Conservation (phyloP, 1,139 yeast species). For the Debaryomyces subglobosus region DNA sequence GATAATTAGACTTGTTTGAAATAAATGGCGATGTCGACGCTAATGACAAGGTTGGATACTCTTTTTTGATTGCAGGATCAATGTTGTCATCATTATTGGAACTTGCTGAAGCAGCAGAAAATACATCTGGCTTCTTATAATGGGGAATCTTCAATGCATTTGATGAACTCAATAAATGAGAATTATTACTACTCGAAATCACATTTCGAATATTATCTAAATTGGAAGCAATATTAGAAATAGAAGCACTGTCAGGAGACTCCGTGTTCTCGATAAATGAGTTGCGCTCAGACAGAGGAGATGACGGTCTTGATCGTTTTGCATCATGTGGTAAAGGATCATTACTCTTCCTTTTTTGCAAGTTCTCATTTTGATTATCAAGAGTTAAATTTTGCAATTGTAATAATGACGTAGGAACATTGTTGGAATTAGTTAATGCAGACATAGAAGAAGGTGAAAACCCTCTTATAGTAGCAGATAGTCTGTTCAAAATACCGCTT, state of each 20-base stretch:
- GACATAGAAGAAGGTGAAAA: conserved; percentile 8
- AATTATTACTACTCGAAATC: conserved; percentile 13
- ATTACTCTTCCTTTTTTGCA: conserved; percentile 16
- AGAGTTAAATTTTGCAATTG: conserved; percentile 11
- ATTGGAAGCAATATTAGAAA: conserved; percentile 17
- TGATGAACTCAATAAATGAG: conserved; percentile 21
- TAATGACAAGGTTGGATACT: conserved; percentile 24
- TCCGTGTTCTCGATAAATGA: background rate
- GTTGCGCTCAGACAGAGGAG: conserved; percentile 6
- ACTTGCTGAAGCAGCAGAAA: conserved; percentile 7
- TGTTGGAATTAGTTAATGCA: background rate
- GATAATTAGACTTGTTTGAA: conserved; percentile 29
- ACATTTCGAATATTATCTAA: conserved; percentile 19
- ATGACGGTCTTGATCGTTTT: conserved; percentile 10
- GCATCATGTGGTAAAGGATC: conserved; percentile 5
- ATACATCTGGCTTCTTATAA: conserved; percentile 36
- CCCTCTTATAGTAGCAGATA: conserved; percentile 14
- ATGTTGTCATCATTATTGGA: conserved; percentile 2
- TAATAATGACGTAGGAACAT: conserved; percentile 12
- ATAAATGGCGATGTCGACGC: conserved; percentile 38
- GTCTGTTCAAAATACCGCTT: conserved; percentile 12
- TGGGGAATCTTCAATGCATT: conserved; percentile 41
- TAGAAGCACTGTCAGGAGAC: conserved; percentile 13
- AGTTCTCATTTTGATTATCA: conserved; percentile 4
- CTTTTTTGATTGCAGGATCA: conserved; percentile 12